Conservation (phyloP, 2,329 filamentous ascomycete genomes). For the Fusarium transvaalense region DNA sequence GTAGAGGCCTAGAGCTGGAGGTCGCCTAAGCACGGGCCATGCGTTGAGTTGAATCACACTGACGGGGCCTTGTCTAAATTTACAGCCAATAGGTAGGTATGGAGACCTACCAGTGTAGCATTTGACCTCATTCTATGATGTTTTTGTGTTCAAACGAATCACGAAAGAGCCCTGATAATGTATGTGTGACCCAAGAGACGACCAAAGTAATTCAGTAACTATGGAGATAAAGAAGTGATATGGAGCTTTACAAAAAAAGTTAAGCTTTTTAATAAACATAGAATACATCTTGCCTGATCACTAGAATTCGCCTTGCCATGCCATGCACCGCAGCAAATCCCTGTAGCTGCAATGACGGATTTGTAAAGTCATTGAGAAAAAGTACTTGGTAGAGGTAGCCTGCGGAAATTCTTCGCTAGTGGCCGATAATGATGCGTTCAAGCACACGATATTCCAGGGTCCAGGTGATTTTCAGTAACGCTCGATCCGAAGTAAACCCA, state of each 20-base stretch:
- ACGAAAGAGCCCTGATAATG: not conserved
- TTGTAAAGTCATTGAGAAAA: not conserved
- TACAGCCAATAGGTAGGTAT: not conserved
- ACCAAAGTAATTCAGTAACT: not conserved
- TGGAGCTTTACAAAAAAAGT: no score
- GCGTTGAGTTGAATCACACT: not conserved
- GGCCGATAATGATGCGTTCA: slow-evolving; percentile 26
- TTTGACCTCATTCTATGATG: not conserved
- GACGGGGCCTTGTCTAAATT: not conserved
- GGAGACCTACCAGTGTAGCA: not conserved
- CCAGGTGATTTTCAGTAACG: slow-evolving; percentile 9
- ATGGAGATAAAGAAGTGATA: no score
- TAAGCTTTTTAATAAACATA: not conserved
- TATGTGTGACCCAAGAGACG: not conserved
- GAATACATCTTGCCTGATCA: not conserved
- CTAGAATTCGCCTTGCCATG: no score
- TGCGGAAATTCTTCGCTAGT: slow-evolving; percentile 12
- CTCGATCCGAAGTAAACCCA: slow-evolving; percentile 38
- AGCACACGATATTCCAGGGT: slow-evolving; percentile 30
- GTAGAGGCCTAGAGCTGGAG: slow-evolving; percentile 1
- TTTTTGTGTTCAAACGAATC: not conserved
- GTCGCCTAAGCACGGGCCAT: slow-evolving; percentile 26
- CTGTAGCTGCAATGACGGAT: slow-evolving; percentile 7
- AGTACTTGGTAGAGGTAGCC: no score
- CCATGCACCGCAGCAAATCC: not conserved